Evolutionary conservation across 2,329 filamentous ascomycete species (phyloP), one percentile per base, ranked within the genome.

Genomic region (Colletotrichum cuscutae): DNA sequence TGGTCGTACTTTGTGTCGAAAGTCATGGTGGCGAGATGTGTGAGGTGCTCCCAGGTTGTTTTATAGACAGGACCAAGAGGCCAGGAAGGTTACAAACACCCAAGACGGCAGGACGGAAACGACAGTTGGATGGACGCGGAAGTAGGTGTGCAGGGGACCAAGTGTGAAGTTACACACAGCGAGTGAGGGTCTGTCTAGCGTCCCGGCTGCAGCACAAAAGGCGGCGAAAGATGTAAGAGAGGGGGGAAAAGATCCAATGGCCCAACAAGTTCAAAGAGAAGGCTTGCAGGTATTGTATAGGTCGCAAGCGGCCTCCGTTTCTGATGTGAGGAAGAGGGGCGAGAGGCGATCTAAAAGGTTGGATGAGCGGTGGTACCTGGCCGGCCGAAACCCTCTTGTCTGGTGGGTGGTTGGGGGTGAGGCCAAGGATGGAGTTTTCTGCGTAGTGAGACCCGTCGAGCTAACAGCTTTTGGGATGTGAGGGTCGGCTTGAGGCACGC

Each of bases 11-110:
- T 74, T 54, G 53, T 74, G 46, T 75, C 68, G 65, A 53, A 67
- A 59, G 68, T 68, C 74, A 75, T 75, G 59, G 68, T 75, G 24
- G 46, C 65, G 65, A 67, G 60, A 54, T 35, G 32, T 24, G 49
- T 58, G 26, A 52, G 66, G 54, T 32, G 54, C 91, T 66, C 54
- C 71, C 9, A 60, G 66, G 73, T 62, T 75, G 80, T 71, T 71
- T 71, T 89, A 75, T 73, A 73, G 42, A 26, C 56, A 79, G 75
- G 30, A 77, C 77, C 52, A 79, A 70, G 58, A 78, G 77, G 15
- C 79, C 53, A 76, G 71, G 60, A 80, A 70, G 66, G 24, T 72
- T 63, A 26, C 61, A 53, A 37, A 35, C 57, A 35, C 54, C 53
- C 68, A 72, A 71, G 67, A 56, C 62, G 32, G 62, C 68, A 68